Base-by-base conservation (phyloP, 306 rosid species). In the Sesbania bispinosa region DNA sequence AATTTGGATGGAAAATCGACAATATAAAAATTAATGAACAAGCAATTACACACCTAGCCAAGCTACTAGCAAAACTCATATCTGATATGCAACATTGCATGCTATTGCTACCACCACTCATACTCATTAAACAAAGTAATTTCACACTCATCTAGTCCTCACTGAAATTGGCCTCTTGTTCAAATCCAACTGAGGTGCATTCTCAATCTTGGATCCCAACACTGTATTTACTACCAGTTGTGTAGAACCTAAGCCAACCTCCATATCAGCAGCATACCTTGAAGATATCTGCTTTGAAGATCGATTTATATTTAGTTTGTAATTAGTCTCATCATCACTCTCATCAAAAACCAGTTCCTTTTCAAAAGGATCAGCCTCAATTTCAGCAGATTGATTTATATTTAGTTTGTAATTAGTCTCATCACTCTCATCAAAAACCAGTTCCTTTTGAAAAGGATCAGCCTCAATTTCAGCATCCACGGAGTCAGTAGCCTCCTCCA, bases 401-500 rank as follows among this genome's bases (percentile, higher is more conserved):
- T 65, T 85, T 33, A 71, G 74, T 32, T 75, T 62, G 19, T 69
- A 20, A 23, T 50, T 76, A 15, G 19, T 50, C 33, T 87, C 92
- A 50, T 83, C 93, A 71, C 82, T 86, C 27, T 92, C 90, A 63
- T 81, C 67, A 20, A 81, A 86, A 76, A 15, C 68, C n/a, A 62
- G 26, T 74, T 80, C 84, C 68, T 78, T 83, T 52, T 69, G 78
- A 0, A 70, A 46, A 67, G 72, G 69, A 69, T 69, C 61, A 23
- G 11, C 78, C 18, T 73, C 83, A 45, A 10, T 43, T 51, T 55
- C 53, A 63, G 67, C 38, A 55, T 75, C 70, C 71, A 61, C 19
- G 0, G 66, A 65, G 41, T 11, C 32, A 18, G 38, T 57, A 23
- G 23, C 71, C 16, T 42, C 80, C 81, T 77, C 62, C 23, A 51